Conservation (phyloP, 1,284 basidiomycete genomes). For the Sphagnurus paluster region DNA sequence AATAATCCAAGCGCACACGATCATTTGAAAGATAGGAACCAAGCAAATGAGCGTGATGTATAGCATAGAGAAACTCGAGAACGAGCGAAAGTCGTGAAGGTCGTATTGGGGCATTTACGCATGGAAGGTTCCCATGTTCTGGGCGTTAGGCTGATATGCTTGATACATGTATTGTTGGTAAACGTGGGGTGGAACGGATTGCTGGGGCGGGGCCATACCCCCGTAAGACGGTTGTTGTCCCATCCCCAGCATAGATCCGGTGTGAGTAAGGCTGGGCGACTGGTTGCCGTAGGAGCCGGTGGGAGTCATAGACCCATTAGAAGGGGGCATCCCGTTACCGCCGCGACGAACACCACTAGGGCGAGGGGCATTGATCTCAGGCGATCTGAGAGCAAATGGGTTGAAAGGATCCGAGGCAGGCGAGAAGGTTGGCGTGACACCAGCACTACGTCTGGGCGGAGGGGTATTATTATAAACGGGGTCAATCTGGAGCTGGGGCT, state of each 20-base stretch:
- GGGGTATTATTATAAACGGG: constrained; percentile 47
- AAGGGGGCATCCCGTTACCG: constrained; percentile 31
- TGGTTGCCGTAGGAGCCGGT: constrained; percentile 58
- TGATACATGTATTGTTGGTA: constrained; percentile 84
- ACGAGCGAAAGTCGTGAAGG: constrained; percentile 23
- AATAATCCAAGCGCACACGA: constrained; percentile 28
- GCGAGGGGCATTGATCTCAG: constrained; percentile 56
- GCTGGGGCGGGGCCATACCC: constrained; percentile 52
- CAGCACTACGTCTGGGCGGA: constrained; percentile 48
- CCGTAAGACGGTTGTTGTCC: constrained; percentile 63
- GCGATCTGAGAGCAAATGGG: constrained; percentile 66
- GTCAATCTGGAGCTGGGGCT: constrained; percentile 63
- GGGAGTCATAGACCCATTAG: constrained; percentile 40
- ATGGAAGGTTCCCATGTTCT: constrained; percentile 76
- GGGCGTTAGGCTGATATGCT: constrained; percentile 71
- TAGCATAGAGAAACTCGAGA: constrained; percentile 28
- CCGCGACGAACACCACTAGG: constrained; percentile 52
- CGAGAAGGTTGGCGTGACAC: constrained; percentile 56
- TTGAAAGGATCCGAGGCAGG: constrained; percentile 73
- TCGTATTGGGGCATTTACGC: constrained; percentile 45
- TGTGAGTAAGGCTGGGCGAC: constrained; percentile 57
- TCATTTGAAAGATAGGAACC: constrained; percentile 19
- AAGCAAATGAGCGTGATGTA: constrained; percentile 38
- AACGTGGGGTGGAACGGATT: constrained; percentile 66
- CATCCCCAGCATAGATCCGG: constrained; percentile 60